Evolutionary conservation across 139 green algal species (phyloP).

Genomic region (Volvox reticuliferus): DNA sequence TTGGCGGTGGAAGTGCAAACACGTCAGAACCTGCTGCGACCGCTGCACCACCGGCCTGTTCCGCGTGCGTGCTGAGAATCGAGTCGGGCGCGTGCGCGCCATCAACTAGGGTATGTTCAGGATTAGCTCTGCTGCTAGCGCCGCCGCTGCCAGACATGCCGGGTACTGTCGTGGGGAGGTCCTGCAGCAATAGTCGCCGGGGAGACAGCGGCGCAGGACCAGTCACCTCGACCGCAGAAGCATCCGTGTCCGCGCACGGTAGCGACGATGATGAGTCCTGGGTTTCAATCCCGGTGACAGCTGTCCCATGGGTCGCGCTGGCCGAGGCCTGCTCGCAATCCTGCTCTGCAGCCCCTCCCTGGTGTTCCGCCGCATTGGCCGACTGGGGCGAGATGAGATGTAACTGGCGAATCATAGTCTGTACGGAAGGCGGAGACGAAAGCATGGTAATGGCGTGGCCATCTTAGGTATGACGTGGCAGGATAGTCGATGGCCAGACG

Average conservation of each 20-base stretch:
- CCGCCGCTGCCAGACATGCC: neutral
- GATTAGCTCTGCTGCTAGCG: neutral
- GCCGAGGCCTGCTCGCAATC: neutral
- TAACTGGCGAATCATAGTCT: conserved; percentile 15
- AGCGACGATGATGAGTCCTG: too few relatives aligned
- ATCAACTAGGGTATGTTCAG: neutral
- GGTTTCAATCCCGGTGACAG: too few relatives aligned
- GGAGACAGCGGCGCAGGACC: neutral
- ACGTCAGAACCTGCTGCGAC: neutral
- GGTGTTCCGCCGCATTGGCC: neutral
- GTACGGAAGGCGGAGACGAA: neutral
- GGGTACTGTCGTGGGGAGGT: neutral
- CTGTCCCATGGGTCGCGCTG: neutral
- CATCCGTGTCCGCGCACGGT: too few relatives aligned
- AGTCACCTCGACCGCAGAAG: neutral
- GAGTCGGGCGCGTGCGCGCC: neutral
- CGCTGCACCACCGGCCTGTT: neutral
- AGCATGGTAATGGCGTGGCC: too few relatives aligned
- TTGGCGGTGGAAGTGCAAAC: conserved; percentile 1
- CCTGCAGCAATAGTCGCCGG: neutral
- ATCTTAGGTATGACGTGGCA: too few relatives aligned
- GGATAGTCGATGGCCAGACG: too few relatives aligned
- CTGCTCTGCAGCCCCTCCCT: neutral
- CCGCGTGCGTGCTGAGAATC: neutral
- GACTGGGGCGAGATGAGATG: neutral